Evolutionary conservation across 179 eudicot species (phyloP).

Genomic region (Silene noctiflora): DNA sequence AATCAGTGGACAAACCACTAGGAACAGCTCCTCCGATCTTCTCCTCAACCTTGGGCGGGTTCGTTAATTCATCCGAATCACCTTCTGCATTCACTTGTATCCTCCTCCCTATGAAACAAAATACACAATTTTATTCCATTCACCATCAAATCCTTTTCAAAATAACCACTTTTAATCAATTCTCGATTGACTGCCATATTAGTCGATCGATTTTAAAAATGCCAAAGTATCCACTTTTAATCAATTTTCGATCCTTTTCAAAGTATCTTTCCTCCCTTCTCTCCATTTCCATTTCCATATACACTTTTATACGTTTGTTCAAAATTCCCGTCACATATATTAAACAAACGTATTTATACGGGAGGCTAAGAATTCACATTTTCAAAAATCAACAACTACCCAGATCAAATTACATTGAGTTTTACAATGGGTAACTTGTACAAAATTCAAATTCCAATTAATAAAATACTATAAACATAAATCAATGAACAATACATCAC

Average conservation of each 20-base stretch:
- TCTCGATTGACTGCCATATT: neutral
- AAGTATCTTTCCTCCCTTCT: neutral
- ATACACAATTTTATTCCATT: neutral
- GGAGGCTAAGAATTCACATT: neutral
- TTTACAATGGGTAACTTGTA: conserved; percentile 1
- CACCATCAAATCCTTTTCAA: no score
- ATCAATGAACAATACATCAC: neutral
- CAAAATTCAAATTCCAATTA: no score
- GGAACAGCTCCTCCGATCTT: conserved; percentile 84
- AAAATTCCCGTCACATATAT: no score
- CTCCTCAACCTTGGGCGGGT: conserved; percentile 88
- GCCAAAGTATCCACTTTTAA: no score
- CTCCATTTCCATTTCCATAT: neutral
- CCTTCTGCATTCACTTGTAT: conserved; percentile 75
- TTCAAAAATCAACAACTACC: neutral
- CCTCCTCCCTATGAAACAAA: conserved; percentile 46
- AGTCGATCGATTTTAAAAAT: neutral
- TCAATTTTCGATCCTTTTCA: no score
- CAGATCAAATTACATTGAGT: neutral
- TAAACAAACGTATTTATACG: no score
- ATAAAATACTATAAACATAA: neutral
- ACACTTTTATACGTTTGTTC: no score
- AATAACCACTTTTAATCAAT: conserved; percentile 1
- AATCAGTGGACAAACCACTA: conserved; percentile 79
- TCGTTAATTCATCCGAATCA: conserved; percentile 65